phyloP scores from a whole-genome alignment of 768 basidiomycete genomes.

The Amanita thiersii region DNA sequence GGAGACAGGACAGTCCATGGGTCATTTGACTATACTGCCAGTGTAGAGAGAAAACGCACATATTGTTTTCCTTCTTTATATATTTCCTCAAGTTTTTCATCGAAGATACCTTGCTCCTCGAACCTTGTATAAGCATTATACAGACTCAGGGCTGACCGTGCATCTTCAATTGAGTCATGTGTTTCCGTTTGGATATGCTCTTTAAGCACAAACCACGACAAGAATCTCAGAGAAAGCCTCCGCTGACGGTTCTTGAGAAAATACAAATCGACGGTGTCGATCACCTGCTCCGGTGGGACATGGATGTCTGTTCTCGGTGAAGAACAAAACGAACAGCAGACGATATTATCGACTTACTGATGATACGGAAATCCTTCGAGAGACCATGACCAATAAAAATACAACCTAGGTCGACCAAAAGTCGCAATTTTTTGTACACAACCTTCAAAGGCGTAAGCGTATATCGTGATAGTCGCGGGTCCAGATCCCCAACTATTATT shows the following conservation, averaged over 20 bases:
- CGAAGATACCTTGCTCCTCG: constrained; percentile 70
- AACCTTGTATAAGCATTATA: constrained; percentile 78
- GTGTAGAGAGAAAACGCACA: constrained; percentile 29
- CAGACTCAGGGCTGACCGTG: constrained; percentile 74
- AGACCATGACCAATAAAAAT: constrained; percentile 97
- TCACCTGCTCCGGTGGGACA: constrained; percentile 91
- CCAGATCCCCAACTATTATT: constrained; percentile 79
- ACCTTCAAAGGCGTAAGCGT: constrained; percentile 93
- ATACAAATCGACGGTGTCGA: constrained; percentile 97
- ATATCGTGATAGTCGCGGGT: constrained; percentile 73
- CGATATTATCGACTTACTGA: constrained; percentile 54
- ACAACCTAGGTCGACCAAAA: constrained; percentile 90
- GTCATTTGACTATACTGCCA: not conserved
- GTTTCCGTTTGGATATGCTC: constrained; percentile 90
- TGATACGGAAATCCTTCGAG: constrained; percentile 96
- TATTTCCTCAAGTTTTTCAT: constrained; percentile 79
- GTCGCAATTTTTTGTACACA: constrained; percentile 95
- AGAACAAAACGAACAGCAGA: not conserved
- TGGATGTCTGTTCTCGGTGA: constrained; percentile 63
- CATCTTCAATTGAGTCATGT: constrained; percentile 99
- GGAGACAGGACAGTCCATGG: constrained; percentile 1
- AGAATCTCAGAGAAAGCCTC: constrained; percentile 84
- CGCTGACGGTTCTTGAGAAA: constrained; percentile 76
- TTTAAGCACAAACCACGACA: constrained; percentile 89
- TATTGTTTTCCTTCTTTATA: constrained; percentile 73